Percentiles rank a stretch among this genome's conserved stretches.
Evolutionary conservation across 73 alveolate genomes (phyloP).

Genomic region (Stentor coeruleus): DNA sequence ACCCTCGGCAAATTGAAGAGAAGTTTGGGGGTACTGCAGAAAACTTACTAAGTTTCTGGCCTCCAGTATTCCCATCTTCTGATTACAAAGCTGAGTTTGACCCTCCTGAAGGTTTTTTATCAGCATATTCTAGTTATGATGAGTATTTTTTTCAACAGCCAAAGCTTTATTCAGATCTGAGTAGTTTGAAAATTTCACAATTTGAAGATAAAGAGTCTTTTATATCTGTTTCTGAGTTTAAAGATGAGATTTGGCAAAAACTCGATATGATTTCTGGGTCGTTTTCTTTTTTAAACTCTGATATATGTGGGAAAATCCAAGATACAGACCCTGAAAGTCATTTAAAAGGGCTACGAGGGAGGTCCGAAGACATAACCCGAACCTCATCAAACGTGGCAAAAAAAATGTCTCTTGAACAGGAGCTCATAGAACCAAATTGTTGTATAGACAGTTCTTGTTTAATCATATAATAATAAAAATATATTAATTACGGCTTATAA

Average conservation of each 20-base stretch:
- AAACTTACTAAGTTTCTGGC: conserved; percentile 31
- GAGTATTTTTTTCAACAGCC: not conserved
- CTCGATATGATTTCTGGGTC: not conserved
- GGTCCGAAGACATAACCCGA: not conserved
- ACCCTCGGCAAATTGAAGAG: conserved; percentile 25
- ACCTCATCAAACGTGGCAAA: not conserved
- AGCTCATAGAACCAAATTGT: not conserved
- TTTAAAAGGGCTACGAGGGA: not conserved
- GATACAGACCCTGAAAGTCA: not conserved
- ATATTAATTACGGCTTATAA: too few species aligned
- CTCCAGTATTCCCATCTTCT: conserved; percentile 21
- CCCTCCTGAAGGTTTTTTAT: not conserved
- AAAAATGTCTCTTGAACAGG: not conserved
- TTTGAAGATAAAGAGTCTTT: not conserved
- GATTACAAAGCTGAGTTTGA: not conserved
- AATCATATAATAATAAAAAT: too few species aligned
- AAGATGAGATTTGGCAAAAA: conserved; percentile 12
- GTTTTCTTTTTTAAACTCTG: not conserved
- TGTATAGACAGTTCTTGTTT: not conserved
- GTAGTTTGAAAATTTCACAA: not conserved
- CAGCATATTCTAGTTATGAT: not conserved
- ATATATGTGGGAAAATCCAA: not conserved
- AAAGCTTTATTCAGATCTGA: not conserved
- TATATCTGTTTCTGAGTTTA: not conserved
- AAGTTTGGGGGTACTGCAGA: conserved; percentile 35